Percentiles rank a stretch among this genome's conserved stretches.
phyloP scores from a whole-genome alignment of 495 filamentous ascomycete genomes.

The Aspergillus asperescens region DNA sequence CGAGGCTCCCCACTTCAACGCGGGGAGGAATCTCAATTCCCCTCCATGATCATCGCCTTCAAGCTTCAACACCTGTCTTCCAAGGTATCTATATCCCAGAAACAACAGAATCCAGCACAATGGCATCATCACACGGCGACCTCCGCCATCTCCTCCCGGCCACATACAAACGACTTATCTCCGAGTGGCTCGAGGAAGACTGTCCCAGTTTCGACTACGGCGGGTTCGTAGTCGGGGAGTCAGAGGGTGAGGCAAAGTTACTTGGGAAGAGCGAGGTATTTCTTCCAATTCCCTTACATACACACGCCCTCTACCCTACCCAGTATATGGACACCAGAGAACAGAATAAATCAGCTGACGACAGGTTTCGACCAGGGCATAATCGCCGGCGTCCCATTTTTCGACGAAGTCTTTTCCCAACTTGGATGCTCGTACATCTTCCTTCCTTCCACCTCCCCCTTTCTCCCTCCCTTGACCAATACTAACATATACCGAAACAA shows the following conservation, averaged over 20 bases:
- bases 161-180: constrained; percentile 74
- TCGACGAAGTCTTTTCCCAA: constrained; percentile 88
- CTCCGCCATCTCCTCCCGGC: constrained; percentile 76
- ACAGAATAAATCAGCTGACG: no score
- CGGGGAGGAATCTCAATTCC: constrained; percentile 10
- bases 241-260: constrained; percentile 68
- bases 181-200: constrained; percentile 88
- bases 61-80: not conserved
- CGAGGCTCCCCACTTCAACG: constrained; percentile 5
- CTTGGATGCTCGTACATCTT: constrained; percentile 67
- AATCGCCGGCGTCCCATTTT: constrained; percentile 89
- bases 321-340: not conserved
- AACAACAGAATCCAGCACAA: no score
- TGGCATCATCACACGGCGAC: constrained; percentile 65
- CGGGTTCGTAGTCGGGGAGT: constrained; percentile 89
- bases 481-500: not conserved
- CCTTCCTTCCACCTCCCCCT: not conserved
- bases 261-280: constrained; percentile 74
- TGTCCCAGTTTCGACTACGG: constrained; percentile 95
- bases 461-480: not conserved
- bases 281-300: not conserved
- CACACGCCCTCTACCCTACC: not conserved
- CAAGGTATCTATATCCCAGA: constrained; percentile 11
- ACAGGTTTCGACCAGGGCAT: constrained; percentile 50
- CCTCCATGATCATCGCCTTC: not conserved